Base-by-base conservation (phyloP, 2,329 filamentous ascomycete species). In the Calonectria hawksworthii region DNA sequence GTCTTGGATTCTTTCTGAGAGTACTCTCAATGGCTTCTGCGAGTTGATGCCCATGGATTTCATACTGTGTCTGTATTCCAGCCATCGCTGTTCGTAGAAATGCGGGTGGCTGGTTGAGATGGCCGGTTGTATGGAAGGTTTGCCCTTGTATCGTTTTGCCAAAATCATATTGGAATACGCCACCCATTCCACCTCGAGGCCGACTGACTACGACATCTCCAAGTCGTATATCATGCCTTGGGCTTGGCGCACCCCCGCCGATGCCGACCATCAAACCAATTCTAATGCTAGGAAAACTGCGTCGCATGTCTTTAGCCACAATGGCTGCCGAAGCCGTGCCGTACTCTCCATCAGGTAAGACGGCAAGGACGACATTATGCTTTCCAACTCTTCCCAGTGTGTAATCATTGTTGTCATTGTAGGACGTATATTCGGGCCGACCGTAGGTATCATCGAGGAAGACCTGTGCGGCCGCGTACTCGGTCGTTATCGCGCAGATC, bases 261-360 rank as follows among this genome's bases (percentile, higher is more conserved):
- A 83, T 80, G 0, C 81, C 81, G 0, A 83, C 81, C 63, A 82
- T 75, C 9, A 83, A 47, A 0, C 76, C 67, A 2, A 74, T 1
- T 0, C 51, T 23, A 0, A 80, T 67, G 0, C 23, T 34, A 0
- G 32, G 89, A 73, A 86, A 92, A 44, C 93, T 89, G 16, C 73
- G 5, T 9, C 1, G 26, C 6, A 78, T 3, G 0, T 75, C 26
- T 0, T 10, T 75, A 86, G 73, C n/a, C 0, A 82, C 81, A 0
- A 38, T 76, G 0, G 81, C 76, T 0, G 82, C 80, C 1, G 77
- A 79, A 3, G 76, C 80, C 0, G 68, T 79, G 0, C 81, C 81
- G 2, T 81, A 82, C 10, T 76, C 66, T 0, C 64, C 70, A 0
- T 16, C 21, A 0, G 80, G 82, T 1, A 83, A 9, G 8, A 80